These are phyloP conservation scores for Didymella pomorum DNA, from an alignment of 2,329 filamentous ascomycete species.

Conservation along the genomic window DNA sequence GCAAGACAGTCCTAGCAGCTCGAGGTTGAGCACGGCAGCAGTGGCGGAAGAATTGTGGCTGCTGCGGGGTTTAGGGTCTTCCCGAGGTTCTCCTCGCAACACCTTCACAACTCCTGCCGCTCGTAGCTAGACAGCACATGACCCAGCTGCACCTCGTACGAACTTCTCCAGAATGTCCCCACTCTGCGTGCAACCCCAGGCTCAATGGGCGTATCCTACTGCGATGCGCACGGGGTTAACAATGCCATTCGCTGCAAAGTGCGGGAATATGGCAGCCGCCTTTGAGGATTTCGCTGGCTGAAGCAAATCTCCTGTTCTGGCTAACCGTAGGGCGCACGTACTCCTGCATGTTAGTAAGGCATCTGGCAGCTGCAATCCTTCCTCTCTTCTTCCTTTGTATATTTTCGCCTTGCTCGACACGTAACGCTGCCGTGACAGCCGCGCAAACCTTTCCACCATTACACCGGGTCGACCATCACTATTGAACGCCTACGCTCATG, in stretches of 20 bases:
- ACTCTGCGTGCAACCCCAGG: slow-evolving; percentile 2
- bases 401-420: not conserved
- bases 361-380: not conserved
- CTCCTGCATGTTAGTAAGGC: slow-evolving; percentile 5
- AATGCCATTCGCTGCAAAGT: not conserved
- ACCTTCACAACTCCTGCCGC: slow-evolving; percentile 14
- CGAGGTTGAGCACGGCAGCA: not conserved
- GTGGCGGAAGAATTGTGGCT: not conserved
- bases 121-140: not conserved
- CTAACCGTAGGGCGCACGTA: not conserved
- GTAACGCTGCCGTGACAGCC: not conserved
- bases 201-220: not conserved
- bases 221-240: slow-evolving; percentile 2
- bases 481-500: not conserved
- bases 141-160: slow-evolving; percentile 18
- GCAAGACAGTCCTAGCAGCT: not conserved
- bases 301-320: slow-evolving; percentile 3
- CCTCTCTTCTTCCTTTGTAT: not conserved
- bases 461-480: not conserved
- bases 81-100: slow-evolving; percentile 13
- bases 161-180: slow-evolving; percentile 4
- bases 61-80: slow-evolving; percentile 10
- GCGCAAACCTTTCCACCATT: not conserved
- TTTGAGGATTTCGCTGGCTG: not conserved
- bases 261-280: slow-evolving; percentile 7